Base-by-base conservation (phyloP, 2,329 filamentous ascomycete species). In the Pseudocercospora macadamiae region DNA sequence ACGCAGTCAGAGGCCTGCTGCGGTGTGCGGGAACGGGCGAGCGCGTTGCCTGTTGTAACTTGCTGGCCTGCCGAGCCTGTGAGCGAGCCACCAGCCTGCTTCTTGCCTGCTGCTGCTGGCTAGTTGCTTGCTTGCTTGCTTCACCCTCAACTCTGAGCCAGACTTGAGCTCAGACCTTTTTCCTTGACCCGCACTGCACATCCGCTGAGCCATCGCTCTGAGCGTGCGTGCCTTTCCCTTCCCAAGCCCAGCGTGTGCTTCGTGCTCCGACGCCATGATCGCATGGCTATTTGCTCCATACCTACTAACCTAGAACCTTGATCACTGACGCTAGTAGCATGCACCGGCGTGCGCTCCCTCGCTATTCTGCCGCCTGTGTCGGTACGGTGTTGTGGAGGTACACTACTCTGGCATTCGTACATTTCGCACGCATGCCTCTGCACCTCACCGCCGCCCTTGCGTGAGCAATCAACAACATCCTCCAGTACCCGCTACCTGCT, bases 391-490 rank as follows among this genome's bases (percentile, higher is more conserved):
- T 26, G 55, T 59, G 57, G 57, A 59, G 47, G 21, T 42, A 34
- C 36, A 10, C 36, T 45, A 51, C n/a, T n/a, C n/a, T n/a, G 36
- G 53, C 53, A 49, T 55, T 55, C 39, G 54, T 56, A 61, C 59
- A 54, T 60, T 54, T 60, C 39, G 55, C 60, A 59, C 62, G 54
- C 66, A 66, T 69, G 65, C 65, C 66, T 63, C 64, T 67, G 59
- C 61, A 67, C 56, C 60, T 69, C 61, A 37, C 66, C 64, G 60
- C 52, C 60, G 61, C 65, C 68, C 68, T 71, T 71, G 68, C 68
- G 65, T 69, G 62, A 68, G 64, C 59, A 59, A 55, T 60, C 55
- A 51, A 48, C 55, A 54, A 28, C 55, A 7, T 21, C 49, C 30
- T 49, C 25, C 26, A 12, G 19, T 10, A 48, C 44, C 49, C 37